Evolutionary conservation across 2,329 filamentous ascomycete genomes (phyloP).

Genomic region (Nothomitra cinnamomea): DNA sequence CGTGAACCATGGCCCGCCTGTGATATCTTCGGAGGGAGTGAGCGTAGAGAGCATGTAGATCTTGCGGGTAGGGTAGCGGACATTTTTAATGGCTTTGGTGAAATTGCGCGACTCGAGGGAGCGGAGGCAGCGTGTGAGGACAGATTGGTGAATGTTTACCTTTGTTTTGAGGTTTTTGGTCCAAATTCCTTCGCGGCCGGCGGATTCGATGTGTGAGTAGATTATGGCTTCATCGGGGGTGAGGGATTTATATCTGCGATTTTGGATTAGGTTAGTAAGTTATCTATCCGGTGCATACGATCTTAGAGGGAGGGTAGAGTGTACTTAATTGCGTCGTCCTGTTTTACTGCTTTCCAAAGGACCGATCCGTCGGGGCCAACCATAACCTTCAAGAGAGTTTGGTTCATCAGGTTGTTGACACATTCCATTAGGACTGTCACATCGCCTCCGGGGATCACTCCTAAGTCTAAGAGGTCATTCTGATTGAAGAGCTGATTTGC

Average conservation of each 20-base stretch:
- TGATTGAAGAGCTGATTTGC: conserved; percentile 29
- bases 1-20: conserved; percentile 87
- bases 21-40: conserved; percentile 73
- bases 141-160: conserved; percentile 68
- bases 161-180: conserved; percentile 65
- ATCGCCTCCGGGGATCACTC: conserved; percentile 26
- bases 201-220: conserved; percentile 76
- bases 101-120: conserved; percentile 65
- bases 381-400: conserved; percentile 28
- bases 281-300: conserved; percentile 7
- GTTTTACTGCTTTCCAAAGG: conserved; percentile 30
- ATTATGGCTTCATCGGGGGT: conserved; percentile 62
- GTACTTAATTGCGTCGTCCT: conserved; percentile 32
- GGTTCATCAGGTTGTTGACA: conserved; percentile 27
- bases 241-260: conserved; percentile 24
- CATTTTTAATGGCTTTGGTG: conserved; percentile 79
- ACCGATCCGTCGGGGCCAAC: conserved; percentile 26
- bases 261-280: conserved; percentile 1
- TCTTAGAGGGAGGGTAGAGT: conserved; percentile 5
- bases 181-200: conserved; percentile 78
- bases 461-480: conserved; percentile 26
- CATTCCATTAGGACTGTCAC: conserved; percentile 25
- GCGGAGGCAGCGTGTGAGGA: conserved; percentile 68
- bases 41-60: conserved; percentile 89
- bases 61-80: conserved; percentile 79